These are phyloP conservation scores for Rhexocercosporidium sp. DNA, from an alignment of 2,329 filamentous ascomycete genomes.

Conservation along the genomic window DNA sequence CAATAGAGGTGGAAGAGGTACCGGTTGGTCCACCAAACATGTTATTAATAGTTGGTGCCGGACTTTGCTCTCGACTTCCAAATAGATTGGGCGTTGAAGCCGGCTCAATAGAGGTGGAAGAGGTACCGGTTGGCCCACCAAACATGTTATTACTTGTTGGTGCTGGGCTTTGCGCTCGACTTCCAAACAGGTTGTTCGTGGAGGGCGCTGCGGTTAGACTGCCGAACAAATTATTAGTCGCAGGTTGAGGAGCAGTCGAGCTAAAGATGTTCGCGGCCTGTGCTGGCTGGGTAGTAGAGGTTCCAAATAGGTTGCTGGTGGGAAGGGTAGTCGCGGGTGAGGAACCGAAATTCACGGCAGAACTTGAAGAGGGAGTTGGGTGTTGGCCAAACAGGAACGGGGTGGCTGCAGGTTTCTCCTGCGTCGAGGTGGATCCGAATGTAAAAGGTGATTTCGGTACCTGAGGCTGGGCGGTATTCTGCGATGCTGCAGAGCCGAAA, in stretches of 20 bases:
- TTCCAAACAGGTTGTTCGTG: slow-evolving; percentile 20
- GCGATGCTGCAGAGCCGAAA: slow-evolving; percentile 12
- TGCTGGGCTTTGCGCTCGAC: slow-evolving; percentile 14
- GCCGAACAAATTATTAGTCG: slow-evolving; percentile 23
- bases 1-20: slow-evolving; percentile 13
- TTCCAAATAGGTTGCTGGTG: slow-evolving; percentile 25
- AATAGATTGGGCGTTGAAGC: slow-evolving; percentile 2
- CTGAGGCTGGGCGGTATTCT: slow-evolving; percentile 1
- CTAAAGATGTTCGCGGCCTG: slow-evolving; percentile 13
- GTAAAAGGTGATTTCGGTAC: slow-evolving; percentile 16
- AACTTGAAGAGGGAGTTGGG: slow-evolving; percentile 8
- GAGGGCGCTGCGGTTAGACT: slow-evolving; percentile 10
- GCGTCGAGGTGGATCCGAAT: slow-evolving; percentile 18
- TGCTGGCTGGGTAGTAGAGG: slow-evolving; percentile 11
- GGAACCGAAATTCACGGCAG: slow-evolving; percentile 15
- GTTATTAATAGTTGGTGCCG: slow-evolving; percentile 12
- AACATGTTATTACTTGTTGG: slow-evolving; percentile 22
- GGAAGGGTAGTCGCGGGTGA: background rate
- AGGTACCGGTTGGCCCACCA: slow-evolving; percentile 11
- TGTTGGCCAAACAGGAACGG: slow-evolving; percentile 24
- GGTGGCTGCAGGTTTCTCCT: slow-evolving; percentile 20
- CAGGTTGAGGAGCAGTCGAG: slow-evolving; percentile 4
- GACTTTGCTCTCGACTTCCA: slow-evolving; percentile 7
- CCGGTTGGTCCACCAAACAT: slow-evolving; percentile 19
- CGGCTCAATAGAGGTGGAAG: background rate